phyloP scores from a whole-genome alignment of 83 land plant genomes.

The Picea mariana region DNA sequence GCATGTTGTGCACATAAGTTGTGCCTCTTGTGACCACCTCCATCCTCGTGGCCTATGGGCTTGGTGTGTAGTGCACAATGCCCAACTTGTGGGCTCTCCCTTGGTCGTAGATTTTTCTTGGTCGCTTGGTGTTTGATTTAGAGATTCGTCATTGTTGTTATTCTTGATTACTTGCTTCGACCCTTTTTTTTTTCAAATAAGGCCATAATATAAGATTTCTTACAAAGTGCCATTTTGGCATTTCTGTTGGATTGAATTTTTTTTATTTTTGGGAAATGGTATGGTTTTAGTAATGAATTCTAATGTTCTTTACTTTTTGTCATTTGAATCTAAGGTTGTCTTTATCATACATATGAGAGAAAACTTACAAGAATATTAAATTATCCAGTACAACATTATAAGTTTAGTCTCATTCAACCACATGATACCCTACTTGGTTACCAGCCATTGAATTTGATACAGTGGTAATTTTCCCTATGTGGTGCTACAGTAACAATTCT shows the following conservation, averaged over 20 bases:
- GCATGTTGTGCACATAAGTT: no score
- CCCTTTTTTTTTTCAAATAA: neutral
- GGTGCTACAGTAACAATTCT: no score
- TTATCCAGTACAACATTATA: neutral
- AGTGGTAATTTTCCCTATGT: no score
- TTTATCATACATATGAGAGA: neutral
- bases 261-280: neutral
- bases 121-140: no score
- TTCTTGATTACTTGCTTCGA: neutral
- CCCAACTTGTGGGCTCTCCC: no score
- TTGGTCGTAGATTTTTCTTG: no score
- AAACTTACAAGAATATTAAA: neutral
- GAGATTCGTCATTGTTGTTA: no score
- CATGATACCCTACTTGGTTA: neutral
- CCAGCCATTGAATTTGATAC: neutral
- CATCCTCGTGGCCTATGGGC: no score
- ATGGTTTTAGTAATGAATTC: neutral
- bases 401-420: neutral
- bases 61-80: no score
- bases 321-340: neutral
- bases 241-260: neutral
- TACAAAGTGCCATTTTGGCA: no score
- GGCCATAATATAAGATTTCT: neutral
- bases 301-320: neutral
- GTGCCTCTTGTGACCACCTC: no score